Evolutionary conservation across 495 filamentous ascomycete species (phyloP), one percentile per base, ranked within the genome.

Genomic region (Tuber brumale): DNA sequence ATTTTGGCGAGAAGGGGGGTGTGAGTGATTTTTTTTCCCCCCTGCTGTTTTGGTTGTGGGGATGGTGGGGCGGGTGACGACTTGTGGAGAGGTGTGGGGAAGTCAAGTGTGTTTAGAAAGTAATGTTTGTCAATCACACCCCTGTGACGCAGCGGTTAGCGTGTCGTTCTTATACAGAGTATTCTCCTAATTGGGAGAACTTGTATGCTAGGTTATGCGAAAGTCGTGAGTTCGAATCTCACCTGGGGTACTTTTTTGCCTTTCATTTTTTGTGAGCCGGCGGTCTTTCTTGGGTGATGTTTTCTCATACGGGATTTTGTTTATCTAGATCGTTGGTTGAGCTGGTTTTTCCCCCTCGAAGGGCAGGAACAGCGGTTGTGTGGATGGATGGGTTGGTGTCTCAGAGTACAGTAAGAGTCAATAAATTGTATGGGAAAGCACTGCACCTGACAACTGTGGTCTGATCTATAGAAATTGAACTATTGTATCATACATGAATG

Each of bases 1-100:
- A 90, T 87, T 19, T 73, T 92, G 70, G 91, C 89, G 41, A 86
- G 84, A 80, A 91, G 87, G 84, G 74, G 77, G 0, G 77, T 57
- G 37, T 71, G 72, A 70, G 7, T n/a, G n/a, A 3, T 57, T 57
- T 12, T 66, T 66, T 31, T 66, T 45, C 44, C 16, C 16, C 16
- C 16, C 16, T 71, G 3, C 14, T 61, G 23, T 35, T 8, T 18
- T 2, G 27, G 1, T 16, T 35, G 5, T 35, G 27, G 57, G 31
- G 10, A 3, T 4, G 27, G 57, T n/a, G 27, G 57, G 31, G 10
- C 0, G 2, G 27, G 57, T n/a, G 23, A 3, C 21, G 46, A 23
- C 46, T 10, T n/a, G 27, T 35, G 57, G 27, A 4, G 31, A 4
- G 57, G 57, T 35, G 27, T 10, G 12, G 9, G 51, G 27, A 18